phyloP scores from a whole-genome alignment of 257 asterid genomes.

The Solanum microdontum region DNA sequence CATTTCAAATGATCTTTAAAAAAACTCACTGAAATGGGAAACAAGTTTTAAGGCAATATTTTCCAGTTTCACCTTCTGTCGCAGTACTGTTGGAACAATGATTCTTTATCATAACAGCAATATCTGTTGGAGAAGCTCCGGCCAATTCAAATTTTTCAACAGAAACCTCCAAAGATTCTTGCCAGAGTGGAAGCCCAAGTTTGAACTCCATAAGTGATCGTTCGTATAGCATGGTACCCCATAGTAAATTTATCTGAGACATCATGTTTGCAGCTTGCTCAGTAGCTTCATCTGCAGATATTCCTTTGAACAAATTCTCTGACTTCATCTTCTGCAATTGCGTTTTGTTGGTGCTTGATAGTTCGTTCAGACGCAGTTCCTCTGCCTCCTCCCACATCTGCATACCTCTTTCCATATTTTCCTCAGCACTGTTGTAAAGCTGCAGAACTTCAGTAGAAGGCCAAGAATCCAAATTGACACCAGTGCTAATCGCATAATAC shows the following conservation, averaged over 20 bases:
- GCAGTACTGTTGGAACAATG: conserved; percentile 58
- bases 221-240: conserved; percentile 85
- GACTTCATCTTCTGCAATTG: conserved; percentile 38
- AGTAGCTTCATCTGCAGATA: conserved; percentile 52
- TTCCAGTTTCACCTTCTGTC: conserved; percentile 37
- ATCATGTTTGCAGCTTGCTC: conserved; percentile 51
- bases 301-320: conserved; percentile 25
- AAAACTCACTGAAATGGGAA: neutral
- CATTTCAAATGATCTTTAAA: neutral
- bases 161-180: conserved; percentile 68
- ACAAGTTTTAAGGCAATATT: neutral
- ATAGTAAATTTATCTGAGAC: conserved; percentile 58
- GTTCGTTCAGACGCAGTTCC: conserved; percentile 25
- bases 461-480: conserved; percentile 56
- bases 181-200: conserved; percentile 69
- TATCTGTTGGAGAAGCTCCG: conserved; percentile 78
- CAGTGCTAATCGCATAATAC: conserved; percentile 48
- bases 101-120: conserved; percentile 76
- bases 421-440: conserved; percentile 73
- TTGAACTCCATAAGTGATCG: conserved; percentile 83
- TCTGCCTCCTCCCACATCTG: conserved; percentile 70
- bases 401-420: conserved; percentile 68
- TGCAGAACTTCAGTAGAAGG: conserved; percentile 42
- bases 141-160: conserved; percentile 79
- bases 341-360: conserved; percentile 21